Percentiles rank a stretch among this genome's conserved stretches.
Evolutionary conservation across 768 basidiomycete species (phyloP).

Genomic region (Crucibulum laeve): DNA sequence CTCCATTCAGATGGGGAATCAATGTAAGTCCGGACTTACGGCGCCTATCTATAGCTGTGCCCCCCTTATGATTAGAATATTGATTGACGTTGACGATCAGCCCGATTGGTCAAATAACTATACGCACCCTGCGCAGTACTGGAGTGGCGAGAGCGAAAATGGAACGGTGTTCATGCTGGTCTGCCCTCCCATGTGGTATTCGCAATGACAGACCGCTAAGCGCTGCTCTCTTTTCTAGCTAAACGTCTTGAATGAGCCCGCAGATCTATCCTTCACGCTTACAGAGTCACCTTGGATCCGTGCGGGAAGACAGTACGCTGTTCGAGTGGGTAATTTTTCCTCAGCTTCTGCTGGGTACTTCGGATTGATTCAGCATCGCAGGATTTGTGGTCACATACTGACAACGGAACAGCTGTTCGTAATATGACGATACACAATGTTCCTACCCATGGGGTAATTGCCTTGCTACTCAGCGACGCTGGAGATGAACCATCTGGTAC

Average conservation of each 20-base stretch:
- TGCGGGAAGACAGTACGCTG: slow-evolving; percentile 60
- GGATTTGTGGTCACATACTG: slow-evolving; percentile 73
- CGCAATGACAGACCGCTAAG: neutral
- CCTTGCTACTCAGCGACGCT: slow-evolving; percentile 59
- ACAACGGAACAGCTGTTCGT: slow-evolving; percentile 63
- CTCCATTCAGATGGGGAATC: slow-evolving; percentile 68
- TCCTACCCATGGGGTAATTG: slow-evolving; percentile 67
- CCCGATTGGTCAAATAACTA: slow-evolving; percentile 36
- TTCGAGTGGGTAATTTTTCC: slow-evolving; percentile 41
- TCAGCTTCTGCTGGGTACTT: neutral
- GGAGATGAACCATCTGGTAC: slow-evolving; percentile 61
- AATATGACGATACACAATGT: slow-evolving; percentile 50
- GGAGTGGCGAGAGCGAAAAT: slow-evolving; percentile 63
- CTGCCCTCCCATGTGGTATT: slow-evolving; percentile 9
- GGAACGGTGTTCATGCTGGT: slow-evolving; percentile 69
- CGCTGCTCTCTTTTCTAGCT: slow-evolving; percentile 37
- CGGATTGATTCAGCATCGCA: slow-evolving; percentile 16
- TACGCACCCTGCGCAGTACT: slow-evolving; percentile 63
- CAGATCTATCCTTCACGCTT: slow-evolving; percentile 57
- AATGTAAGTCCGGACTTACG: slow-evolving; percentile 37
- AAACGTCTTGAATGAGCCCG: slow-evolving; percentile 52
- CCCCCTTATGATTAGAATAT: neutral
- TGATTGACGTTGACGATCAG: slow-evolving; percentile 14
- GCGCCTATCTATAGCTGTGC: neutral
- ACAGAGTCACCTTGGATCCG: slow-evolving; percentile 71